Evolutionary conservation across 164 flowering plant genomes (phyloP), one percentile per base, ranked within the genome.

Genomic region (Dillenia turbinata): DNA sequence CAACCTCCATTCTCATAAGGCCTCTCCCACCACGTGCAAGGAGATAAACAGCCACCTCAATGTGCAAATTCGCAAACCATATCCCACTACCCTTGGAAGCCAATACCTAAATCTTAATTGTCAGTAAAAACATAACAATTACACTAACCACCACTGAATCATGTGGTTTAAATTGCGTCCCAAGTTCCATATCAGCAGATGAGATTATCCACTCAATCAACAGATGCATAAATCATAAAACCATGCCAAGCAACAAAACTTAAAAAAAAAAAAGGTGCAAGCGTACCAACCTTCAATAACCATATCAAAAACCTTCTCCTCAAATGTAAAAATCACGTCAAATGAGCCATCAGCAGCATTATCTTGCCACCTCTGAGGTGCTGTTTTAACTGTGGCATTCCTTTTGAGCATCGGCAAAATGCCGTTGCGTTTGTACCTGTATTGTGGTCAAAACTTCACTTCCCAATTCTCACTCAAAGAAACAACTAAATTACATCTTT

Each of bases 331-430:
- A 4, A 93, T 94, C 22, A 89, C 86, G 70, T 93, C 95, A 69
- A 93, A 90, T 17, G 63, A 45, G 46, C 98, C 97, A 80, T 93
- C 97, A 60, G 85, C 75, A 58, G 94, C 92, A 85, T 93, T 93
- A 2, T 87, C 95, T 75, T 93, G 98, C 98, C 98, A 93, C 7
- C 98, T 80, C 62, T 93, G 98, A 33, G 98, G 98, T 0, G 98
- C 96, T 44, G 66, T 15, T 79, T 93, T 93, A 54, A 90, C 92
- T 15, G 76, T 49, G 14, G 74, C 68, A 71, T 93, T 93, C 77
- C 97, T 82, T 73, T 90, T 90, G 49, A 93, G 85, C 98, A 93
- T 93, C 5, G 92, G 95, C 69, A 93, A 73, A 57, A 93, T 89
- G 8, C 97, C 98, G 79, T 93, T 93, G 8, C 98, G 83, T 79